Conservation (phyloP, 2,329 filamentous ascomycete species). For the Bipolaris oryzae region DNA sequence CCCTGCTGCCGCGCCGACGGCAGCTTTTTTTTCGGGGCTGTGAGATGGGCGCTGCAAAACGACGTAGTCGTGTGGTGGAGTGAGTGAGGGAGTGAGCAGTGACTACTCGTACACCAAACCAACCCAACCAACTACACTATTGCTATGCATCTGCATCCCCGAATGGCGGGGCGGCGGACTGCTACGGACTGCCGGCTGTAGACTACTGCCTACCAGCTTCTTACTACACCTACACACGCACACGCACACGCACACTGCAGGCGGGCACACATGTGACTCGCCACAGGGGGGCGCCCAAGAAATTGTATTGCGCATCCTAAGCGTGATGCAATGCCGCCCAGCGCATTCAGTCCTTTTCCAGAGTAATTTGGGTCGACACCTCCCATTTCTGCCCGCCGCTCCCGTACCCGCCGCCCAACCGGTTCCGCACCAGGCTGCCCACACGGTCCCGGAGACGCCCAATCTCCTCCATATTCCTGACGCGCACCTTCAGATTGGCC, state of each 20-base stretch:
- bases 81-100: no score
- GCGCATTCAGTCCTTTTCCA: slow-evolving; percentile 54
- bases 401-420: slow-evolving; percentile 87
- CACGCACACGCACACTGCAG: no score
- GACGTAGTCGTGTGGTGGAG: no score
- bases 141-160: no score
- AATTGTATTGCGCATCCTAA: slow-evolving; percentile 28
- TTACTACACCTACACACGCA: no score
- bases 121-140: no score
- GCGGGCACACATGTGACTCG: slow-evolving; percentile 19
- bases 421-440: slow-evolving; percentile 78
- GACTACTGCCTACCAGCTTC: no score
- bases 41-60: not conserved
- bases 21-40: slow-evolving; percentile 31
- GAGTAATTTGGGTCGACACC: slow-evolving; percentile 80
- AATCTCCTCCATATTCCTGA: slow-evolving; percentile 68
- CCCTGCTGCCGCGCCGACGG: slow-evolving; percentile 20
- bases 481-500: slow-evolving; percentile 85
- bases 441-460: slow-evolving; percentile 77
- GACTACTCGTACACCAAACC: no score
- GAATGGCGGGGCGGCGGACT: no score
- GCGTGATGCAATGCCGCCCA: slow-evolving; percentile 24
- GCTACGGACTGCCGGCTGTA: no score
- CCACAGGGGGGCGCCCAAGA: slow-evolving; percentile 24
- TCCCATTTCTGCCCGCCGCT: slow-evolving; percentile 86